phyloP scores from a whole-genome alignment of 345 rosid species.

The Eucalyptus regnans region DNA sequence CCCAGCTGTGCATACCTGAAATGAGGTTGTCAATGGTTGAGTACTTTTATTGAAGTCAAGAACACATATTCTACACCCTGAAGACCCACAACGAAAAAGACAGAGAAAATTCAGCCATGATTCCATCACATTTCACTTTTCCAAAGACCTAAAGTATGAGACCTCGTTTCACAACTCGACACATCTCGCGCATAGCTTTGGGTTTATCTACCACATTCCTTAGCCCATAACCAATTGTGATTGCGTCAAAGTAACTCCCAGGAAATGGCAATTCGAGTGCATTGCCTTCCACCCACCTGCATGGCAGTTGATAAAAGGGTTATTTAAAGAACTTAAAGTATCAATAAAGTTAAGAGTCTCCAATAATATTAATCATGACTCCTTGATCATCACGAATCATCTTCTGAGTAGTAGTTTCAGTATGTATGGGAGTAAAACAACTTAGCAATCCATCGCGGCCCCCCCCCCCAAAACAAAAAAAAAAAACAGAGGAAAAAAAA shows the following conservation, averaged over 20 bases:
- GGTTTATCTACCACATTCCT: conserved; percentile 57
- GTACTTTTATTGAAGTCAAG: conserved; percentile 80
- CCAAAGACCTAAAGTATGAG: background rate
- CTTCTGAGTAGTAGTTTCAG: background rate
- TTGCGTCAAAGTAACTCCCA: conserved; percentile 60
- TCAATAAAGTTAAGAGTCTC: background rate
- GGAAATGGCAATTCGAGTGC: conserved; percentile 66
- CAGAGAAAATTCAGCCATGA: background rate
- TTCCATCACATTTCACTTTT: background rate
- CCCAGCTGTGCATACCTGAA: conserved; percentile 45
- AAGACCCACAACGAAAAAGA: background rate
- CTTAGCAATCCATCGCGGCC: background rate
- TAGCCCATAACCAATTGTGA: conserved; percentile 85
- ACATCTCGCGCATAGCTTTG: conserved; percentile 54
- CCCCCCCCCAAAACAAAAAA: too few species aligned
- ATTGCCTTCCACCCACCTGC: conserved; percentile 81
- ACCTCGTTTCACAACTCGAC: conserved; percentile 81
- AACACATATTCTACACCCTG: conserved; percentile 63
- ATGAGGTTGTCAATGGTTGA: conserved; percentile 21
- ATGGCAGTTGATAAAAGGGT: background rate
- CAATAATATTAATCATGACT: background rate
- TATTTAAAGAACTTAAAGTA: background rate
- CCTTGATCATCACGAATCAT: background rate
- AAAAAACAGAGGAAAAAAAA: background rate
- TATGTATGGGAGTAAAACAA: background rate